A percentile compares a stretch with the other conserved stretches of the same genome.
Conservation (phyloP, 306 rosid species). For the Prunus salicina region DNA sequence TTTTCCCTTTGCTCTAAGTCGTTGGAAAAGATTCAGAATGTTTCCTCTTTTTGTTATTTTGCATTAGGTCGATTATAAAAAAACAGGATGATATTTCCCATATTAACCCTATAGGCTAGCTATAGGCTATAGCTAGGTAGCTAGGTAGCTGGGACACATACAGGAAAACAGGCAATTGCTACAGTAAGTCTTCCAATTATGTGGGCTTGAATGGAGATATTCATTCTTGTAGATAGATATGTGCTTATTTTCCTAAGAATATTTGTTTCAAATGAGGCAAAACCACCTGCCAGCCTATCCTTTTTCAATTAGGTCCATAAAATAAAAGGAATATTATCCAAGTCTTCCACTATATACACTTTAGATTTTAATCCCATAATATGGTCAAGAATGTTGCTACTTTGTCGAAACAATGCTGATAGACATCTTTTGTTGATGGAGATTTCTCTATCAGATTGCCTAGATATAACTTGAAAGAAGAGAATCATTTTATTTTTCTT, state of each 20-base stretch:
- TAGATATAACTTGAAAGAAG: not conserved
- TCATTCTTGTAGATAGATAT: slow-evolving; percentile 29
- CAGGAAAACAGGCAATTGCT: slow-evolving; percentile 38
- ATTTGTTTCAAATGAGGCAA: slow-evolving; percentile 36
- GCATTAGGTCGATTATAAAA: slow-evolving; percentile 26
- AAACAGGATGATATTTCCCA: slow-evolving; percentile 36
- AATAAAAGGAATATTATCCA: slow-evolving; percentile 43
- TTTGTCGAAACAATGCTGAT: not conserved
- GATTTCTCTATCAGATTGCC: not conserved
- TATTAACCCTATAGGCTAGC: slow-evolving; percentile 1
- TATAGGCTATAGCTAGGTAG: not conserved
- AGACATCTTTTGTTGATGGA: not conserved
- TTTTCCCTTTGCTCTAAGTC: slow-evolving; percentile 54
- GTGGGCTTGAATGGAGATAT: slow-evolving; percentile 47
- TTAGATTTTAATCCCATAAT: slow-evolving; percentile 47
- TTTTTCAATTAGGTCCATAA: not conserved
- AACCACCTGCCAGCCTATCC: slow-evolving; percentile 31
- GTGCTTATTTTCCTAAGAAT: slow-evolving; percentile 43
- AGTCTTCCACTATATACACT: slow-evolving; percentile 37
- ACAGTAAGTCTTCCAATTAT: slow-evolving; percentile 33
- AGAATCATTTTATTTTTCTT: not conserved
- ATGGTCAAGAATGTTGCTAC: slow-evolving; percentile 29
- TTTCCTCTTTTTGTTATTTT: slow-evolving; percentile 55
- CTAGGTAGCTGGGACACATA: slow-evolving; percentile 36
- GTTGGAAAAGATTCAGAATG: slow-evolving; percentile 72